These are phyloP conservation scores for Chaetomium cochliodes DNA, from an alignment of 495 filamentous ascomycete genomes.

Conservation along the genomic window DNA sequence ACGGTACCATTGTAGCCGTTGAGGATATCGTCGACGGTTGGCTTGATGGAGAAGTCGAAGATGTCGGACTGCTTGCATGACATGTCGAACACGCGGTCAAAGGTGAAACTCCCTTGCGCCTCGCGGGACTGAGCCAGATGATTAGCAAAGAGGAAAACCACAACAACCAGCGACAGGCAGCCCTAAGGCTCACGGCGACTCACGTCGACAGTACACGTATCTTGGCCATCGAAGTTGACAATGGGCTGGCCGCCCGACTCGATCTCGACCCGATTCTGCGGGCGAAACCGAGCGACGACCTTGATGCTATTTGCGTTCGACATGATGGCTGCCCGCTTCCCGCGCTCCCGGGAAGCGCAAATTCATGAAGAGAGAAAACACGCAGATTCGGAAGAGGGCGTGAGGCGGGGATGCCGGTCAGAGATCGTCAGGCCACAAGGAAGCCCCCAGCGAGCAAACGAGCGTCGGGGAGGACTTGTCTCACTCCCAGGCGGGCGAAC, in stretches of 20 bases:
- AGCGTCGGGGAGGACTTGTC: constrained; percentile 1
- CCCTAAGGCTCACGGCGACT: constrained; percentile 35
- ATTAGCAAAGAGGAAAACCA: constrained; percentile 2
- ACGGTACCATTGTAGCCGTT: constrained; percentile 99
- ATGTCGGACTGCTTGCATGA: constrained; percentile 81
- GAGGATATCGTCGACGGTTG: constrained; percentile 95
- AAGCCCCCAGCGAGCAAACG: not conserved
- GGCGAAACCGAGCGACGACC: constrained; percentile 96
- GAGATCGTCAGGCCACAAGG: not conserved
- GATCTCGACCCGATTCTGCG: constrained; percentile 91
- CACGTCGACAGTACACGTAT: constrained; percentile 86
- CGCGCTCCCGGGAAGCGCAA: constrained; percentile 39
- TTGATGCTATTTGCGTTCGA: constrained; percentile 59
- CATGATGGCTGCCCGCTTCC: constrained; percentile 44
- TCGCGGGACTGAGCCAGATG: constrained; percentile 85
- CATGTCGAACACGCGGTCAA: constrained; percentile 97
- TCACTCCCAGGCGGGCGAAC: not conserved
- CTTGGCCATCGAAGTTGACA: constrained; percentile 80
- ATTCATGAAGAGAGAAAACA: constrained; percentile 33
- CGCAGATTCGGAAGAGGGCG: constrained; percentile 12
- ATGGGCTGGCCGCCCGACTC: constrained; percentile 87
- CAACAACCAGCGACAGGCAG: not conserved
- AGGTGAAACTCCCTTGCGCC: constrained; percentile 83
- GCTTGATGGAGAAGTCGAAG: constrained; percentile 94
- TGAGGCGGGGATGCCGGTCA: constrained; percentile 7